Conservation (phyloP, 208 protist genomes). For the Vickermania ingenoplastis region DNA sequence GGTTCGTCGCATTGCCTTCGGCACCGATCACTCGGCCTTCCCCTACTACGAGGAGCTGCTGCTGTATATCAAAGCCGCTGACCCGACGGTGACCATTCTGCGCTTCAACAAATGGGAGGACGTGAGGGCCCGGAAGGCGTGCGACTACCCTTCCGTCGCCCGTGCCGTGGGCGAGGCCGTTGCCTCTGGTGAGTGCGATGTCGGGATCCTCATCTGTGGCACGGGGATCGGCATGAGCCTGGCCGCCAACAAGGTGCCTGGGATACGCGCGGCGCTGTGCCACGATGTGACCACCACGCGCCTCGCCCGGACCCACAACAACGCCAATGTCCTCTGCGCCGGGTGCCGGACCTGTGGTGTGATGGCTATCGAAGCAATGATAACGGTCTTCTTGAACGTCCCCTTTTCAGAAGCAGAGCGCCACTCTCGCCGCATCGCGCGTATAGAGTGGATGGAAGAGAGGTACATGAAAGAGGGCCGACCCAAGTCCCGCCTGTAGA, state of each 20-base stretch:
- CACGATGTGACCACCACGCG: constrained; percentile 86
- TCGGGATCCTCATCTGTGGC: constrained; percentile 88
- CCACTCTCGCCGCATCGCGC: constrained; percentile 56
- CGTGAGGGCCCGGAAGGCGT: background rate
- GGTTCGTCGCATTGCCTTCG: constrained; percentile 53
- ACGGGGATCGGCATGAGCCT: constrained; percentile 94
- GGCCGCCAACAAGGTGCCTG: constrained; percentile 90
- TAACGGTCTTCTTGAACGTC: constrained; percentile 78
- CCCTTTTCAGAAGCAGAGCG: constrained; percentile 69
- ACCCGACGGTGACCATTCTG: constrained; percentile 36
- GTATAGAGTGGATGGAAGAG: constrained; percentile 43
- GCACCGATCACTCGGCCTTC: constrained; percentile 78
- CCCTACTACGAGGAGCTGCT: constrained; percentile 40
- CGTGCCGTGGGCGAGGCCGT: constrained; percentile 49
- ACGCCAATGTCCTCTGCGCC: constrained; percentile 88
- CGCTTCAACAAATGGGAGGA: constrained; percentile 26
- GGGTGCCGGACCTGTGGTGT: constrained; percentile 75
- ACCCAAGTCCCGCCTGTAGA: no score
- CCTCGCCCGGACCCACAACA: constrained; percentile 85
- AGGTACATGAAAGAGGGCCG: no score
- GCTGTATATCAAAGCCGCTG: constrained; percentile 30
- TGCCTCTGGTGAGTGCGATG: constrained; percentile 39
- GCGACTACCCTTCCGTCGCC: constrained; percentile 93
- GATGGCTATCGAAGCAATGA: constrained; percentile 81
- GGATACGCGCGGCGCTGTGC: constrained; percentile 90